phyloP scores from a whole-genome alignment of 2,329 filamentous ascomycete genomes.

The Neofusicoccum parvum region DNA sequence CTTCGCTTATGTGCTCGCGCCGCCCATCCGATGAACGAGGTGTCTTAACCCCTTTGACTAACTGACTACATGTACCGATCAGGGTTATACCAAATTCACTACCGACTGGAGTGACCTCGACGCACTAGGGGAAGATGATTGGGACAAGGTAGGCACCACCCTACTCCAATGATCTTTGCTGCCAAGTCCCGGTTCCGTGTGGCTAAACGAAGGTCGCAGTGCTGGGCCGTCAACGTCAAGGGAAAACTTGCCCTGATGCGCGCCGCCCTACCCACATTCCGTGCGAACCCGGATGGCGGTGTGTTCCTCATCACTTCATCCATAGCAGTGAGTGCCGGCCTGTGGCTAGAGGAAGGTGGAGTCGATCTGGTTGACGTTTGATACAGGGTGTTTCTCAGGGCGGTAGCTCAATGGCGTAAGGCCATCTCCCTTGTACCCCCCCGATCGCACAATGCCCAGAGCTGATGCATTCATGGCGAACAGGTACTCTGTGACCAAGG shows the following conservation, averaged over 20 bases:
- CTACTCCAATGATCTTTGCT: neutral
- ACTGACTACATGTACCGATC: neutral
- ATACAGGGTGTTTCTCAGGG: conserved; percentile 49
- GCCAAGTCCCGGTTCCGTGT: conserved; percentile 11
- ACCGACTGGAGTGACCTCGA: conserved; percentile 59
- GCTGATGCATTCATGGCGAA: neutral
- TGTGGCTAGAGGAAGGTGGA: neutral
- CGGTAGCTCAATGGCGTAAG: conserved; percentile 61
- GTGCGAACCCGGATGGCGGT: conserved; percentile 64
- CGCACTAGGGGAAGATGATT: conserved; percentile 61
- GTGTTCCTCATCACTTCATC: conserved; percentile 65
- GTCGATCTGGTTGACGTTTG: neutral
- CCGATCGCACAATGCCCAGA: no score
- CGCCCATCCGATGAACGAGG: no score
- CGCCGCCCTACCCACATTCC: conserved; percentile 61
- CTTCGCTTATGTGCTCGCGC: no score
- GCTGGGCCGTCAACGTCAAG: conserved; percentile 65
- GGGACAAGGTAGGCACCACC: conserved; percentile 56
- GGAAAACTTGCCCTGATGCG: conserved; percentile 54
- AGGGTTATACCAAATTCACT: conserved; percentile 65
- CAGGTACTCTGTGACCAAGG: conserved; percentile 72
- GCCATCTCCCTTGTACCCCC: neutral
- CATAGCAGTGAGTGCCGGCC: conserved; percentile 51
- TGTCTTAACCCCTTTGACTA: neutral
- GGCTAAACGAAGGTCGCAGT: conserved; percentile 38